These are phyloP conservation scores for Brassica carinata DNA, from an alignment of 345 rosid species.

Conservation along the genomic window DNA sequence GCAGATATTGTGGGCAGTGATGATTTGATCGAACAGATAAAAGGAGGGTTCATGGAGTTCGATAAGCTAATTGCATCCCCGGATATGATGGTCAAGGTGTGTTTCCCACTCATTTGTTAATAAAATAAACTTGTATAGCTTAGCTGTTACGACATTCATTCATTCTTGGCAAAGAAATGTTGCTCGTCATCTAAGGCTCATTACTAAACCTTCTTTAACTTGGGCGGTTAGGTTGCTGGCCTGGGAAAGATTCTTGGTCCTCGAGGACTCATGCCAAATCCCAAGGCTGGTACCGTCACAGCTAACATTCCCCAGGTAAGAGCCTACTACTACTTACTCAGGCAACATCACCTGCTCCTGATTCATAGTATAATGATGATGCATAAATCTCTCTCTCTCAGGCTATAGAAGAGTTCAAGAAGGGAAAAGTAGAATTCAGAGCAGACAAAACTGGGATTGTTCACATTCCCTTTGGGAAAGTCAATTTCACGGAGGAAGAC, in stretches of 20 bases:
- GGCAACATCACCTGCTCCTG: slow-evolving; percentile 2
- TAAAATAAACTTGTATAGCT: background rate
- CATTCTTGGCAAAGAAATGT: background rate
- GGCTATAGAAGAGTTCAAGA: slow-evolving; percentile 96
- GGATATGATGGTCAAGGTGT: slow-evolving; percentile 99
- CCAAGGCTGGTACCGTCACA: slow-evolving; percentile 96
- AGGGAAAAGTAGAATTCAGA: slow-evolving; percentile 90
- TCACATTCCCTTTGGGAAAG: slow-evolving; percentile 90
- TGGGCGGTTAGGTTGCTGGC: slow-evolving; percentile 75
- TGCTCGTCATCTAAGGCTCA: background rate
- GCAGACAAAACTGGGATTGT: slow-evolving; percentile 99
- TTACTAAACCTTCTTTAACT: slow-evolving; percentile 18
- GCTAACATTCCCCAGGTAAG: slow-evolving; percentile 86
- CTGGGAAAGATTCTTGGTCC: slow-evolving; percentile 98
- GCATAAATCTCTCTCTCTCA: slow-evolving; percentile 38
- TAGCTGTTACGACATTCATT: background rate
- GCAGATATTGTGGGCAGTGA: slow-evolving; percentile 98
- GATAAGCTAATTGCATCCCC: slow-evolving; percentile 98
- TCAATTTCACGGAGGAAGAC: slow-evolving; percentile 74
- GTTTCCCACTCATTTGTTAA: slow-evolving; percentile 1
- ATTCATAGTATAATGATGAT: background rate
- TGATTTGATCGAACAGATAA: slow-evolving; percentile 88
- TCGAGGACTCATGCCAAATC: slow-evolving; percentile 99
- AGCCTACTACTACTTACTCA: background rate
- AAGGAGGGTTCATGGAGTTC: slow-evolving; percentile 95